Evolutionary conservation across 2,329 filamentous ascomycete genomes (phyloP), one percentile per base, ranked within the genome.

Genomic region (Aureobasidium sp.): DNA sequence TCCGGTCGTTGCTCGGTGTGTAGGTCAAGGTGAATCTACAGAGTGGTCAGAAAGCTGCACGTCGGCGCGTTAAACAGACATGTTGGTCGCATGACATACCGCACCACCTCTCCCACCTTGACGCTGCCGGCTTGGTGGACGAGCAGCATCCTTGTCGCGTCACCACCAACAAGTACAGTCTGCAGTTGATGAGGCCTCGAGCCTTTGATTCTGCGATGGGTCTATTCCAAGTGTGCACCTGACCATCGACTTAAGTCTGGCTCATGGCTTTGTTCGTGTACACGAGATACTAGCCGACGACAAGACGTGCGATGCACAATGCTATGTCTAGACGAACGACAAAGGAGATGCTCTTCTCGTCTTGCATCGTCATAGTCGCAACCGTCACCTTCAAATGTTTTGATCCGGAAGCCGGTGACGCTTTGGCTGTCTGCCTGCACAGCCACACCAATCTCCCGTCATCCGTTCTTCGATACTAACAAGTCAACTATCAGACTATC

Each of bases 31-130:
- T 96, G 69, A 87, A 88, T 65, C 83, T 85, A 42, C 5, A 37
- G 44, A 25, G 20, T 14, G 8, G 47, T 63, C 31, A 58, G 62
- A 27, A 55, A 8, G 12, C 34, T 17, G 36, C 29, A 48, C 42
- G 56, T 27, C 29, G 47, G 51, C 41, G 53, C 53, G 39, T 42
- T 15, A 8, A 41, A 36, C 5, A n/a, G 22, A 25, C 22, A 34
- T 34, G 31, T 34, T 47, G 41, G 53, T 48, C 25, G 22, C 62
- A 44, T 51, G 31, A 53, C 34, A 22, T 87, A 96, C 78, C 94
- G 88, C 66, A 97, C 86, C 42, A 97, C 88, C 78, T 97, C 92
- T 73, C 94, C 94, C 67, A 97, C 89, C 76, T 93, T 96, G 73
- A 97, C 88, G 77, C 84, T 90, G 71, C 94, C 94, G 66, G 88